A percentile compares a stretch with the other conserved stretches of the same genome.
Evolutionary conservation across 1,139 yeast genomes (phyloP).

Genomic region (Geotrichum histeridarum): DNA sequence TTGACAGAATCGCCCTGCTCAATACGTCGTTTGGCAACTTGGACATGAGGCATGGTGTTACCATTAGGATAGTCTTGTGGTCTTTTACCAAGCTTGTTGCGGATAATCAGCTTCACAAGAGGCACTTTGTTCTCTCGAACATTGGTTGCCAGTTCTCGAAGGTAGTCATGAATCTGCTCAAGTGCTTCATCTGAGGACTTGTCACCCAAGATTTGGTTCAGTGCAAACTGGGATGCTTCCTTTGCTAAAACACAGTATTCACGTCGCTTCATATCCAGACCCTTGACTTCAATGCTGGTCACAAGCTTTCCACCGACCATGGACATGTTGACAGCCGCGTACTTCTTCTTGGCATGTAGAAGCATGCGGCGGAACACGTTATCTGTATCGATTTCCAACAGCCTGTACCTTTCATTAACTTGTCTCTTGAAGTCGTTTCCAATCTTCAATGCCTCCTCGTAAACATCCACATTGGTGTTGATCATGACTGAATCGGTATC

Average conservation of each 20-base stretch:
- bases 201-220: slow-evolving; percentile 67
- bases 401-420: slow-evolving; percentile 82
- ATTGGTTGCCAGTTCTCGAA: slow-evolving; percentile 56
- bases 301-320: slow-evolving; percentile 45
- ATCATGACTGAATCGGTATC: slow-evolving; percentile 99
- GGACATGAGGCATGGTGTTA: slow-evolving; percentile 86
- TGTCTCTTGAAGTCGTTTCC: slow-evolving; percentile 79
- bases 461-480: slow-evolving; percentile 73
- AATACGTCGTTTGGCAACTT: slow-evolving; percentile 78
- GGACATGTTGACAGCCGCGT: slow-evolving; percentile 77
- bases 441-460: slow-evolving; percentile 68
- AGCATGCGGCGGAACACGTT: slow-evolving; percentile 82
- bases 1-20: slow-evolving; percentile 77
- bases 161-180: slow-evolving; percentile 63
- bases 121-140: slow-evolving; percentile 59
- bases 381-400: slow-evolving; percentile 92
- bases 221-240: slow-evolving; percentile 72
- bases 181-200: slow-evolving; percentile 75
- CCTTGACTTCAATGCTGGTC: slow-evolving; percentile 77
- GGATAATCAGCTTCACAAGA: slow-evolving; percentile 50
- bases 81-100: slow-evolving; percentile 41
- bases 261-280: slow-evolving; percentile 95
- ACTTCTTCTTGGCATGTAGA: slow-evolving; percentile 94
- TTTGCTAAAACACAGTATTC: slow-evolving; percentile 92
- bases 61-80: slow-evolving; percentile 46